Percentiles rank a stretch among this genome's conserved stretches.
Evolutionary conservation across 345 rosid genomes (phyloP).

Genomic region (Pugionium dolabratum): DNA sequence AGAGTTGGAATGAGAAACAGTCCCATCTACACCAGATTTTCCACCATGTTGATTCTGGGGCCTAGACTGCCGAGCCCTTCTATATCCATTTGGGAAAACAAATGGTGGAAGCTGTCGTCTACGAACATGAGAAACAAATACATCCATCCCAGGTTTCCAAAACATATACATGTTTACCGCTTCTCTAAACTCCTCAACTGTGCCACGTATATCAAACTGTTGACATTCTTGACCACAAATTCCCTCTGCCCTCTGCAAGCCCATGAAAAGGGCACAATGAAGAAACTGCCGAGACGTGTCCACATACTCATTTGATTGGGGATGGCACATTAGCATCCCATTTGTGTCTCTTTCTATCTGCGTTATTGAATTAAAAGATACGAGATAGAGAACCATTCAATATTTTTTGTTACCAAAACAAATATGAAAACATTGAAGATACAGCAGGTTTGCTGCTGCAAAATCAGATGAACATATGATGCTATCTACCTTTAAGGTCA

Average conservation of each 20-base stretch:
- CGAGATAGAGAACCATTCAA: background rate
- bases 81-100: constrained; percentile 67
- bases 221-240: constrained; percentile 64
- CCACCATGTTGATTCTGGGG: constrained; percentile 49
- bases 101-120: constrained; percentile 67
- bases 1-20: constrained; percentile 44
- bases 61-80: constrained; percentile 52
- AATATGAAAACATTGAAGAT: constrained; percentile 9
- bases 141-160: constrained; percentile 80
- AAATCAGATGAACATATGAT: constrained; percentile 15
- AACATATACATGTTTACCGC: constrained; percentile 56
- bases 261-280: constrained; percentile 76
- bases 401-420: background rate
- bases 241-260: constrained; percentile 70
- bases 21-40: constrained; percentile 50
- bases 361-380: constrained; percentile 17
- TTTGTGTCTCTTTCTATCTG: constrained; percentile 78
- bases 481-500: constrained; percentile 59
- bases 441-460: constrained; percentile 1
- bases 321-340: constrained; percentile 80
- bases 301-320: constrained; percentile 61
- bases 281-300: constrained; percentile 56
- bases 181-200: constrained; percentile 67
- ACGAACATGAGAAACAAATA: constrained; percentile 69
- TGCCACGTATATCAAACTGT: constrained; percentile 71